Evolutionary conservation across 2,329 filamentous ascomycete species (phyloP).

Genomic region (Monosporascus sp.): DNA sequence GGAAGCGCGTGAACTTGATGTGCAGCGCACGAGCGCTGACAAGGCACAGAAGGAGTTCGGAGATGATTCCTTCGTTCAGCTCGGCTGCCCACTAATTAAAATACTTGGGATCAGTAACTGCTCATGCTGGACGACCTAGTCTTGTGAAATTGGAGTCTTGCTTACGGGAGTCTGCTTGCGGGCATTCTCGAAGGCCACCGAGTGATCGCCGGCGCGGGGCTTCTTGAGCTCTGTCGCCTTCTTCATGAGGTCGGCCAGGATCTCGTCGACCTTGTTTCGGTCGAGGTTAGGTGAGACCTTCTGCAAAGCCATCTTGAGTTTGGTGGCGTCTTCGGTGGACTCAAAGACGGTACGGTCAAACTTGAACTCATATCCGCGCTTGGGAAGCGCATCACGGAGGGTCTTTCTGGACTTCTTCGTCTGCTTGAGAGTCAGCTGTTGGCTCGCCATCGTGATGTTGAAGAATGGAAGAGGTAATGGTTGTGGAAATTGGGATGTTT

Average conservation of each 20-base stretch:
- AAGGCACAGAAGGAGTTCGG: not conserved
- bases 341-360: not conserved
- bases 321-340: not conserved
- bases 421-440: not conserved
- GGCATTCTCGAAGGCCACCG: not conserved
- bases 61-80: not conserved
- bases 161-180: not conserved
- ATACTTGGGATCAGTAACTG: not conserved
- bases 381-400: not conserved
- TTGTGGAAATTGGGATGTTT: too few species aligned
- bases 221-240: not conserved
- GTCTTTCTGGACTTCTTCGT: not conserved
- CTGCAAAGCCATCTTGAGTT: not conserved
- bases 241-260: not conserved
- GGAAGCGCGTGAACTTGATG: not conserved
- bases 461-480: not conserved
- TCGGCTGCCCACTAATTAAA: not conserved
- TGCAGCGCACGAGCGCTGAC: not conserved
- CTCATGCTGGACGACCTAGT: not conserved
- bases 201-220: not conserved
- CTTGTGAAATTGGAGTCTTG: not conserved
- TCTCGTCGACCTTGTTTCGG: not conserved
- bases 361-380: not conserved
- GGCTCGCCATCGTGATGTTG: not conserved
- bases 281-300: not conserved